Evolutionary conservation across 1,284 basidiomycete species (phyloP), one percentile per base, ranked within the genome.

Genomic region (Ustilago vetiveriae): DNA sequence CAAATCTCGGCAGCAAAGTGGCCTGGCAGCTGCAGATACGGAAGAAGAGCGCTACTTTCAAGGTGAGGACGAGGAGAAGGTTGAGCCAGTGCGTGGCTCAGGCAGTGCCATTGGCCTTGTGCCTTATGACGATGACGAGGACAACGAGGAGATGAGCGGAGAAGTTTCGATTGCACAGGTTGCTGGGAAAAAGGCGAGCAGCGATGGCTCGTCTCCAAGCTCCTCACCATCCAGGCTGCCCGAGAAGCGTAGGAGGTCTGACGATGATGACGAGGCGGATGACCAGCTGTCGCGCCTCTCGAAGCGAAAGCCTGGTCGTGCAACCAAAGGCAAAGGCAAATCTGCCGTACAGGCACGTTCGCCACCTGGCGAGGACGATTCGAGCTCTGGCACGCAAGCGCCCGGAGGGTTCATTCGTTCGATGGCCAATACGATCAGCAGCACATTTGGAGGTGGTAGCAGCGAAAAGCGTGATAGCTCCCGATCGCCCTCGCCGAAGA

Each of bases 31-130:
- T 84, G 86, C 63, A 85, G 88, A 74, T 79, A 83, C 91, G 17
- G 84, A 93, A 74, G 93, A 97, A 43, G 88, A 91, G 77, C 83
- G 83, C 49, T 98, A 95, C 85, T 96, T 96, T 86, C 92, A 93
- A 72, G 86, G 84, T 16, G 89, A 90, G 26, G 90, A 91, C 58
- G 87, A 88, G 86, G 88, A 22, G 83, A 82, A 48, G 51, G 45
- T 45, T 14, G 38, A 51, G 11, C 26, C 41, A 17, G 40, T 67
- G 80, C 32, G 79, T 85, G 38, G 85, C 85, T 47, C 84, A 85
- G 14, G 86, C 88, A 38, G 84, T 85, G 22, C 83, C 11, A 85
- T 86, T 17, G 84, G 86, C 9, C 84, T 91, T 38, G 85, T 90
- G 27, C 90, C 90, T 71, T 92, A 92, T 78, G 87, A 85, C 13